phyloP scores from a whole-genome alignment of 441 rosid genomes.

The Lagerstroemia fauriei region DNA sequence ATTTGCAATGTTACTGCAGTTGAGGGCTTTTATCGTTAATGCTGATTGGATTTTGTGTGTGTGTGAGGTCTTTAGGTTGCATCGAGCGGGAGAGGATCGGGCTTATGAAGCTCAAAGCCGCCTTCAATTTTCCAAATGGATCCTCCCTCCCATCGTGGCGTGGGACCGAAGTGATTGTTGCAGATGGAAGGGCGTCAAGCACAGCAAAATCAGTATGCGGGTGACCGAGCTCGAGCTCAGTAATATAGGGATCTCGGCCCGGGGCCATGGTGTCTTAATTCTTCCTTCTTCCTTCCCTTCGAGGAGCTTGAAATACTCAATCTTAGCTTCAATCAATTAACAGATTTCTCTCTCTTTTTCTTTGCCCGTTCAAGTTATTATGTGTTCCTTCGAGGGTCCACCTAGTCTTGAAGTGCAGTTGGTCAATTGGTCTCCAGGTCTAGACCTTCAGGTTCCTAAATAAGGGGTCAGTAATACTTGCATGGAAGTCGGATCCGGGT shows the following conservation, averaged over 20 bases:
- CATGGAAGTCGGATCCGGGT: no score
- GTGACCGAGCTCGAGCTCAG: not conserved
- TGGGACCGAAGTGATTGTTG: not conserved
- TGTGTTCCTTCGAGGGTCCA: no score
- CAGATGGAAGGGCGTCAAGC: not conserved
- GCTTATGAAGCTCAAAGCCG: not conserved
- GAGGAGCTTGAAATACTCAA: slow-evolving; percentile 13
- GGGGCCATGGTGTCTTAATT: not conserved
- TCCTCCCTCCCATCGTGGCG: not conserved
- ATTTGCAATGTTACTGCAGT: no score
- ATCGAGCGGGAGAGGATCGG: not conserved
- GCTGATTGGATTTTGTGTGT: no score
- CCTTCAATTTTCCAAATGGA: not conserved
- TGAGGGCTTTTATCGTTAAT: no score
- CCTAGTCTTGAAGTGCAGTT: no score
- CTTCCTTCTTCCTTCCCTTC: slow-evolving; percentile 5
- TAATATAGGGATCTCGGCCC: not conserved
- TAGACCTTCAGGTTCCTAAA: no score
- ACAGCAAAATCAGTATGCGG: not conserved
- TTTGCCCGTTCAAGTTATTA: no score
- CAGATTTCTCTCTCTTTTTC: not conserved
- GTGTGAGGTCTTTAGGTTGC: not conserved
- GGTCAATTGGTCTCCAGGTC: no score
- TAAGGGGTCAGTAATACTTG: no score
- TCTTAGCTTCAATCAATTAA: rapidly evolving